Evolutionary conservation across 106 monocot species (phyloP), one percentile per base, ranked within the genome.

Genomic region (Platanthera zijinensis): DNA sequence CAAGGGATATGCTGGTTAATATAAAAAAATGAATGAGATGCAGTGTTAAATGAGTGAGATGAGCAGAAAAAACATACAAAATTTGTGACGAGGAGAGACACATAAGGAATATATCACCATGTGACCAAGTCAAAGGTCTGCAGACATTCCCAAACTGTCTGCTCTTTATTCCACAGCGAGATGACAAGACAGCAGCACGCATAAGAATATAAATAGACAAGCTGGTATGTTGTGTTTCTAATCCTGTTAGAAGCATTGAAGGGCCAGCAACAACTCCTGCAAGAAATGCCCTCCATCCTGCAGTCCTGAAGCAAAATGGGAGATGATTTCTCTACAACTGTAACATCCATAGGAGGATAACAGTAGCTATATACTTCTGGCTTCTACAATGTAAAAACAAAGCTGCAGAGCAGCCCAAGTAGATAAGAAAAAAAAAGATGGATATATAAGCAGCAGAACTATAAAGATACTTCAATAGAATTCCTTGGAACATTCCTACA

Each of bases 151-250:
- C 90, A 86, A 90, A 93, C 78, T 76, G 79, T 82, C 87, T 83
- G 83, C 96, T 96, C 79, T 96, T 96, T 76, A 96, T 91, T 45
- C 96, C 96, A 80, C 96, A 96, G 7, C 96, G 96, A 72, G 93
- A 79, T 79, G 93, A 93, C 52, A 96, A 75, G 14, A 96, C 90
- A 77, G 89, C 83, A 72, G 96, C 88, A 51, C 96, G 85, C 87
- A 96, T 92, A 21, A 96, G 85, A 78, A 93, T 93, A 76, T 96
- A 96, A 49, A 96, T 56, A 53, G 96, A 93, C 79, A 93, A 77
- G 77, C 90, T 90, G 18, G 93, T 93, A 74, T 96, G 96, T 63
- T 96, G 87, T 19, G 87, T 92, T 0, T 86, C 82, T 68, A 81
- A 74, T 69, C 96, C 96, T 57, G 96, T 95, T 74, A 96, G 76